Evolutionary conservation across 345 rosid genomes (phyloP).

Genomic region (Syzygium aromaticum): DNA sequence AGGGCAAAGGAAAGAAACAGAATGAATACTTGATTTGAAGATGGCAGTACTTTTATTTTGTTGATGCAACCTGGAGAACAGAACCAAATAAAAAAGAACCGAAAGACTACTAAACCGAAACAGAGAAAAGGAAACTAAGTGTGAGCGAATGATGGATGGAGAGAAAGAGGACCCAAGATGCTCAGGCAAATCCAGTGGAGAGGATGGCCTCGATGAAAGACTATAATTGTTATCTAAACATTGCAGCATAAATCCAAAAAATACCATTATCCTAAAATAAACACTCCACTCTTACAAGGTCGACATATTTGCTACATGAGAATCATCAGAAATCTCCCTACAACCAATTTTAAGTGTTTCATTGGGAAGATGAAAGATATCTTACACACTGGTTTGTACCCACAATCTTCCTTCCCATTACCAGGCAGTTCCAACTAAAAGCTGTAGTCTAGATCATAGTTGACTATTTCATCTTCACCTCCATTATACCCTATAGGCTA

Average conservation of each 20-base stretch:
- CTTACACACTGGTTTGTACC: neutral
- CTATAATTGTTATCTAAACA: neutral
- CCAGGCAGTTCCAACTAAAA: neutral
- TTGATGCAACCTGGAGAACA: neutral
- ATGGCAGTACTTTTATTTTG: neutral
- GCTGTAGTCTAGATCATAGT: neutral
- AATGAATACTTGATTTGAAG: neutral
- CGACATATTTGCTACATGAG: neutral
- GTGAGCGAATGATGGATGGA: neutral
- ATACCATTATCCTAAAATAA: neutral
- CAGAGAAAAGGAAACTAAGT: neutral
- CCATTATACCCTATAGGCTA: neutral
- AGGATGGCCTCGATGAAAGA: neutral
- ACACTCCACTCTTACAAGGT: neutral
- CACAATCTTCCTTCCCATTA: neutral
- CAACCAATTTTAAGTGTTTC: neutral
- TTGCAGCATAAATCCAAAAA: neutral
- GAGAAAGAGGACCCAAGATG: neutral
- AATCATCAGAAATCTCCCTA: neutral
- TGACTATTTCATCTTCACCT: neutral
- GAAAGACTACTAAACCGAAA: neutral
- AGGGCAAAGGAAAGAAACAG: neutral
- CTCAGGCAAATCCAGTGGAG: neutral
- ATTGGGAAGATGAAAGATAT: neutral
- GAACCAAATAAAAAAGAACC: neutral